Percentiles rank a stretch among this genome's conserved stretches.
These are phyloP conservation scores for Ormosia emarginata DNA, from an alignment of 306 rosid genomes.

Conservation along the genomic window DNA sequence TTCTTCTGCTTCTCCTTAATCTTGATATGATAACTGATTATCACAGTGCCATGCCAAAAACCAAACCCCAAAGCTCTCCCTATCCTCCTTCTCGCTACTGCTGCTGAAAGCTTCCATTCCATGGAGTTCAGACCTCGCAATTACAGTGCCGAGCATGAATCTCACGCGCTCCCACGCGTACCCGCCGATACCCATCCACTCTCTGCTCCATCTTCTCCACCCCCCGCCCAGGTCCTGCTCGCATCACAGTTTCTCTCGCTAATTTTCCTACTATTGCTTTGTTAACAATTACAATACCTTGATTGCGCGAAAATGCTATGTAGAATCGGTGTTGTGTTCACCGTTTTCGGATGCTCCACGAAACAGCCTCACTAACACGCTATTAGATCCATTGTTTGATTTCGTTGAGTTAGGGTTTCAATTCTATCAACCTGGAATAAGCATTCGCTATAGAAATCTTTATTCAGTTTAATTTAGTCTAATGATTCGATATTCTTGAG, in stretches of 20 bases:
- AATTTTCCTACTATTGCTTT: background rate
- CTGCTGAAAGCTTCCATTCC: constrained; percentile 34
- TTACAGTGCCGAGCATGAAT: constrained; percentile 50
- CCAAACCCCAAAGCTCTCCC: background rate
- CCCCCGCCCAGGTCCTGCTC: constrained; percentile 47
- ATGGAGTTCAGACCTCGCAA: constrained; percentile 88
- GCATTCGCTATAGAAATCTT: background rate
- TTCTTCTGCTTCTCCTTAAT: no score
- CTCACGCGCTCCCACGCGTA: constrained; percentile 61
- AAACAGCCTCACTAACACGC: background rate
- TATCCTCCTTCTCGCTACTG: background rate
- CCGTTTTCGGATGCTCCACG: background rate
- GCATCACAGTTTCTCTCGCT: background rate
- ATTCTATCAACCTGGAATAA: background rate
- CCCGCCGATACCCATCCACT: constrained; percentile 62
- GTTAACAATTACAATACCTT: background rate
- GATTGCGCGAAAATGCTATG: constrained; percentile 4
- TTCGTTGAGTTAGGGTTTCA: background rate
- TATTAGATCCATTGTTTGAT: background rate
- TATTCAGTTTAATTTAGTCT: background rate
- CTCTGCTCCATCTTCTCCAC: constrained; percentile 25
- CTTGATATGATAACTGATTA: background rate
- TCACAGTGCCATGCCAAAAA: background rate
- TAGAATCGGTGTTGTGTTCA: background rate
- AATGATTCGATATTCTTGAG: background rate